phyloP scores from a whole-genome alignment of 1,284 basidiomycete species.

The Coniferiporia sulphurascens region DNA sequence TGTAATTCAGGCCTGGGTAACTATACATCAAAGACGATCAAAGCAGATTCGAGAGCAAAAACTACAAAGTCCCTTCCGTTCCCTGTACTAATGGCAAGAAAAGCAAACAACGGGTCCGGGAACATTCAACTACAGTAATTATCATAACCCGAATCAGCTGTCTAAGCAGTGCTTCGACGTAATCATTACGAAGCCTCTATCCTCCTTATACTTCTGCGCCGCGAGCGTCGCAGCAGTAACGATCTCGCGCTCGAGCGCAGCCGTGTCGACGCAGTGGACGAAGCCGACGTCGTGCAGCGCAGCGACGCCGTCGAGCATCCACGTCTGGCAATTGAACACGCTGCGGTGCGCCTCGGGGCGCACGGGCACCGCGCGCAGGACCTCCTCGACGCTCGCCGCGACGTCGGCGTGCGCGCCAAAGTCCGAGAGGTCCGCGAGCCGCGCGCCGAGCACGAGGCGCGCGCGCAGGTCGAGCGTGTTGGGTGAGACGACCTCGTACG shows the following conservation, averaged over 20 bases:
- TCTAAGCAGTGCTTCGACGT: constrained; percentile 2
- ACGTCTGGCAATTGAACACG: constrained; percentile 1
- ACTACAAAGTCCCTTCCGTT: too few relatives aligned
- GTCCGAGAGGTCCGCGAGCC: constrained; percentile 1
- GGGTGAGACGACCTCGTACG: constrained; percentile 3
- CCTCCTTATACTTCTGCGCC: constrained; percentile 3
- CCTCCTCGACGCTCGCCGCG: background rate
- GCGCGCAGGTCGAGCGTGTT: background rate
- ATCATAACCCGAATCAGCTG: background rate
- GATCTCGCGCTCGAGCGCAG: constrained; percentile 8
- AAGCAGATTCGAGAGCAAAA: too few relatives aligned
- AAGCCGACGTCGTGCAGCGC: constrained; percentile 7
- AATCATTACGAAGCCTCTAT: constrained; percentile 3
- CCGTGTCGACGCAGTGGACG: background rate
- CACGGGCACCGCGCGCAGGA: constrained; percentile 5
- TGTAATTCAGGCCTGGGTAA: too few relatives aligned
- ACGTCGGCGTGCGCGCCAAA: constrained; percentile 4
- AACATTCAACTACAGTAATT: too few relatives aligned
- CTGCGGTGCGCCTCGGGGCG: background rate
- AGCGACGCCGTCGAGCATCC: constrained; percentile 6
- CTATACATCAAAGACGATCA: too few relatives aligned
- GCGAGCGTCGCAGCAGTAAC: background rate
- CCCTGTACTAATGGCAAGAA: too few relatives aligned
- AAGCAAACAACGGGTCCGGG: too few relatives aligned
- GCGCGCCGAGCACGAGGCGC: constrained; percentile 10